phyloP scores from a whole-genome alignment of 768 basidiomycete genomes.

The Pulveroboletus sp. region DNA sequence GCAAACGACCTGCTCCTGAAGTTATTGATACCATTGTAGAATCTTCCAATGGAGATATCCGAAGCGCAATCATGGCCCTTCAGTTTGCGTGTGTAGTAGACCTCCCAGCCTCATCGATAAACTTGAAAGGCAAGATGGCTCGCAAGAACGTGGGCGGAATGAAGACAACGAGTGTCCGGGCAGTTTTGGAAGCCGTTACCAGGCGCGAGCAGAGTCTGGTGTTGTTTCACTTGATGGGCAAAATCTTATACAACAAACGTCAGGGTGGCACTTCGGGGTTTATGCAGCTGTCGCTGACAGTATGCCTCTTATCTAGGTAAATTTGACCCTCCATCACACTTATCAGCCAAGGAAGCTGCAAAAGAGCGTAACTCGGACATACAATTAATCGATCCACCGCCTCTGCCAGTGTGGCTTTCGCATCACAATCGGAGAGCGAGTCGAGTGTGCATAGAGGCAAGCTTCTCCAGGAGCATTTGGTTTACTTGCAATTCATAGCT shows the following conservation, averaged over 20 bases:
- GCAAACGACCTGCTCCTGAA: slow-evolving; percentile 51
- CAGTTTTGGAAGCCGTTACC: slow-evolving; percentile 68
- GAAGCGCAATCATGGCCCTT: slow-evolving; percentile 89
- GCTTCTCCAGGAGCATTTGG: slow-evolving; percentile 8
- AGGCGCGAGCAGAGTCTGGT: slow-evolving; percentile 80
- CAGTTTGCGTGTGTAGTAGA: slow-evolving; percentile 72
- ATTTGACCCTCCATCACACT: slow-evolving; percentile 57
- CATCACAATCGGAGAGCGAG: slow-evolving; percentile 63
- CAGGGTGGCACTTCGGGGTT: neutral
- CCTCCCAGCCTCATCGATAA: slow-evolving; percentile 13
- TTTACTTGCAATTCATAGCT: neutral
- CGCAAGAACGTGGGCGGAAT: slow-evolving; percentile 24
- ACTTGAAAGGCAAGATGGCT: slow-evolving; percentile 27
- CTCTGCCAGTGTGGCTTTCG: slow-evolving; percentile 54
- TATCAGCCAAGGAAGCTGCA: slow-evolving; percentile 58
- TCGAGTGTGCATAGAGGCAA: slow-evolving; percentile 72
- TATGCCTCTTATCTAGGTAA: slow-evolving; percentile 50
- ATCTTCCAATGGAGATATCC: slow-evolving; percentile 84
- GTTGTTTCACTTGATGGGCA: slow-evolving; percentile 90
- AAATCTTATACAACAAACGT: slow-evolving; percentile 96
- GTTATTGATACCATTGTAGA: slow-evolving; percentile 72
- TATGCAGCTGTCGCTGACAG: neutral
- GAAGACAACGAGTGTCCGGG: slow-evolving; percentile 21
- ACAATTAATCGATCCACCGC: slow-evolving; percentile 47
- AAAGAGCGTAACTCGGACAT: slow-evolving; percentile 56